Percentiles rank a stretch among this genome's conserved stretches.
These are phyloP conservation scores for Vaccinium myrtillus DNA, from an alignment of 148 eudicot species.

Conservation along the genomic window DNA sequence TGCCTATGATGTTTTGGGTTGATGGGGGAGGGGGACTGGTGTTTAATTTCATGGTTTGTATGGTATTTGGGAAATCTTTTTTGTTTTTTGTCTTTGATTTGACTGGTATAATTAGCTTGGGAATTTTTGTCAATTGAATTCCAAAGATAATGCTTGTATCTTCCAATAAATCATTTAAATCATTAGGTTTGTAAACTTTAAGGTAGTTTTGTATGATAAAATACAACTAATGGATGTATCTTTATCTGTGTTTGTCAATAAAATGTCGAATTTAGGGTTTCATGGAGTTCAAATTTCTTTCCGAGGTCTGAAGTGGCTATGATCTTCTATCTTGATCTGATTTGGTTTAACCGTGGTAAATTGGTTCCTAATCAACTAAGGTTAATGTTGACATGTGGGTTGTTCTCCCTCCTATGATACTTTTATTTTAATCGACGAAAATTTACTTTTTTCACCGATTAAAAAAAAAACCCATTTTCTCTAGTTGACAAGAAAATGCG, in stretches of 20 bases:
- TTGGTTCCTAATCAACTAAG: background rate
- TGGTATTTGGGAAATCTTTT: background rate
- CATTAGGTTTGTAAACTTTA: background rate
- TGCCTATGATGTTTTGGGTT: background rate
- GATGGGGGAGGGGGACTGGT: background rate
- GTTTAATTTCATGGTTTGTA: background rate
- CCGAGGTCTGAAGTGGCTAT: too few species aligned
- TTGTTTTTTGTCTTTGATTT: background rate
- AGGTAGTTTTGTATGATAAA: background rate
- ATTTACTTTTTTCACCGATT: background rate
- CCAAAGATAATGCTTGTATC: background rate
- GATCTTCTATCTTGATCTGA: background rate
- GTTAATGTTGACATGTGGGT: background rate
- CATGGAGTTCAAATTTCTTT: background rate
- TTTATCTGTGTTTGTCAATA: background rate
- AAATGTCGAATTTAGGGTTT: constrained; percentile 5
- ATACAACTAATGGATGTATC: background rate
- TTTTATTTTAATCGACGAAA: background rate
- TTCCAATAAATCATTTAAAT: background rate
- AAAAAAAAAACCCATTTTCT: background rate
- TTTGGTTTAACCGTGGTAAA: too few species aligned
- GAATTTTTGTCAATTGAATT: background rate
- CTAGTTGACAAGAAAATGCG: background rate
- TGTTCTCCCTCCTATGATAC: background rate
- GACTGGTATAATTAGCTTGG: background rate